Evolutionary conservation across 2,329 filamentous ascomycete species (phyloP).

Genomic region (Fusarium aywerte): DNA sequence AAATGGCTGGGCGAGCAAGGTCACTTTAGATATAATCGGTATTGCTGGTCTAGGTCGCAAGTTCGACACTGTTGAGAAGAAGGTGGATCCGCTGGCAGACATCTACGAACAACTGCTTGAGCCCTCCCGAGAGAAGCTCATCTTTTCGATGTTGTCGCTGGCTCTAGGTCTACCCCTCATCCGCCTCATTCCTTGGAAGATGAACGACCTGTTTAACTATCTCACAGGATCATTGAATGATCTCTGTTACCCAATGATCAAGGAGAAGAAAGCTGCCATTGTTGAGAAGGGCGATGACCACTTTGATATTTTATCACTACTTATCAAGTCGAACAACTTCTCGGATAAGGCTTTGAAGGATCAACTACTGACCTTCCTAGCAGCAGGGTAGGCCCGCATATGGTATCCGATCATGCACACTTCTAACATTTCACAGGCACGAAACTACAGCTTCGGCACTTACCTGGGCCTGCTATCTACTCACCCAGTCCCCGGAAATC

Average conservation of each 20-base stretch:
- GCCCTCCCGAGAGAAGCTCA: slow-evolving; percentile 60
- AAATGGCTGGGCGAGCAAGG: slow-evolving; percentile 61
- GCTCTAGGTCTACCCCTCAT: slow-evolving; percentile 19
- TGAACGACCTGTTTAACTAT: slow-evolving; percentile 32
- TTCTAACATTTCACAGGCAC: slow-evolving; percentile 16
- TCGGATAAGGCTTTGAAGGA: slow-evolving; percentile 63
- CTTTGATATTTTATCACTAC: slow-evolving; percentile 71
- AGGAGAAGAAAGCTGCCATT: slow-evolving; percentile 61
- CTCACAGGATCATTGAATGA: slow-evolving; percentile 24
- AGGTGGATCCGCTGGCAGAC: slow-evolving; percentile 55
- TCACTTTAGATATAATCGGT: slow-evolving; percentile 70
- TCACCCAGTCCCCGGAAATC: slow-evolving; percentile 30
- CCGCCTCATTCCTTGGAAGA: slow-evolving; percentile 36
- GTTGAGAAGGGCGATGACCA: slow-evolving; percentile 57
- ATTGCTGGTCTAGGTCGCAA: slow-evolving; percentile 66
- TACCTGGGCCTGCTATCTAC: slow-evolving; percentile 37
- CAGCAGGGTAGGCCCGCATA: slow-evolving; percentile 40
- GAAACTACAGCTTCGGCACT: slow-evolving; percentile 39
- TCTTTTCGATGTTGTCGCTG: slow-evolving; percentile 33
- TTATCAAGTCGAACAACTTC: slow-evolving; percentile 64
- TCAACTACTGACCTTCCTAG: slow-evolving; percentile 66
- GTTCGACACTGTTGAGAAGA: slow-evolving; percentile 57
- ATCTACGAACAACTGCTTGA: slow-evolving; percentile 58
- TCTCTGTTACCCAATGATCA: slow-evolving; percentile 47
- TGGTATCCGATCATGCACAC: accelerated